Percentiles rank a stretch among this genome's conserved stretches.
Conservation (phyloP, 441 rosid species). For the Pelargonium myrrhifolium region DNA sequence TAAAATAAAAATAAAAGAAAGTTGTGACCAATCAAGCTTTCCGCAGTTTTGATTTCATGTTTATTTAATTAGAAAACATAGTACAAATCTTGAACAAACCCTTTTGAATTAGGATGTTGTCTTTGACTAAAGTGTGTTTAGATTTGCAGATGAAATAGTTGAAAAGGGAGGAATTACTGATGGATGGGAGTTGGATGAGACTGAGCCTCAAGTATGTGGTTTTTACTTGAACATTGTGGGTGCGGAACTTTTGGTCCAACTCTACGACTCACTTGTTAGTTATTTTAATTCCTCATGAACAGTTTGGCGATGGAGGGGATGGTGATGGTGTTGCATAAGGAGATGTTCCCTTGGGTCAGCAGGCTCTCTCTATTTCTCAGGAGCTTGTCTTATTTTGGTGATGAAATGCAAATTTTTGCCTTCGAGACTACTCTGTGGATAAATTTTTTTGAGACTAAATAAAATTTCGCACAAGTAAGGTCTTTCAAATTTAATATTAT, state of each 20-base stretch:
- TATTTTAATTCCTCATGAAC: conserved; percentile 1
- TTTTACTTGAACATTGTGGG: background rate
- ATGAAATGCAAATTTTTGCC: conserved; percentile 56
- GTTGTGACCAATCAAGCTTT: background rate
- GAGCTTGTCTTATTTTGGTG: conserved; percentile 43
- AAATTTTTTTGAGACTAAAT: conserved; percentile 67
- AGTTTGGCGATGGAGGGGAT: conserved; percentile 82
- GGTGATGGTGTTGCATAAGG: conserved; percentile 79
- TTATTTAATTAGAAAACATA: too few species aligned
- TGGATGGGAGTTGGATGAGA: conserved; percentile 69
- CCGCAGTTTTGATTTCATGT: background rate
- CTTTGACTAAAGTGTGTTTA: conserved; percentile 6
- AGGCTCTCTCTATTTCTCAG: conserved; percentile 52
- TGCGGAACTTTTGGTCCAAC: conserved; percentile 14
- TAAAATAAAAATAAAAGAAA: too few species aligned
- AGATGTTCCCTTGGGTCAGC: conserved; percentile 71
- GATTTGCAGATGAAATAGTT: conserved; percentile 37
- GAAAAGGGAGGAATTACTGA: conserved; percentile 46
- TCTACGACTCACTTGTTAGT: background rate
- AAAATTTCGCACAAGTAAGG: conserved; percentile 63
- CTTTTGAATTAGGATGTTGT: conserved; percentile 6
- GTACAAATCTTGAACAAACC: too few species aligned
- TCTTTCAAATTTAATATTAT: background rate
- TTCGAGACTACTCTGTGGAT: conserved; percentile 79
- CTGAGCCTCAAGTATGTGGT: conserved; percentile 42